Percentiles rank a stretch among this genome's conserved stretches.
Evolutionary conservation across 2,329 filamentous ascomycete genomes (phyloP).

Genomic region (Cladophialophora chaetospira): DNA sequence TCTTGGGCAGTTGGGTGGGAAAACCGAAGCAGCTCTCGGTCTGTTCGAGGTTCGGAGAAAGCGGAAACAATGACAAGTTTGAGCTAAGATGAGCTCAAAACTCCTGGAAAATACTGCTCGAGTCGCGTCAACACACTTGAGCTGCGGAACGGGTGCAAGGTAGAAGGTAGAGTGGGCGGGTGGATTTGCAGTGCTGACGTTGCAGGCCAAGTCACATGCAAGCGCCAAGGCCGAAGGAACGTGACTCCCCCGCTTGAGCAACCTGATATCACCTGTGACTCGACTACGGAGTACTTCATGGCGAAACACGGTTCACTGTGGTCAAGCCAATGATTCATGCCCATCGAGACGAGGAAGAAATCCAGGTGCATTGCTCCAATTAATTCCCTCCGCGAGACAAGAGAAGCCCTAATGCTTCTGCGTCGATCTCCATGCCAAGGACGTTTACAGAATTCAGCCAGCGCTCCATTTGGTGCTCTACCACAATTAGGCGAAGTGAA

Average conservation of each 20-base stretch:
- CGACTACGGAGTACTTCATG: no score
- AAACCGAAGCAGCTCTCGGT: background rate
- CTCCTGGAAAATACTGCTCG: no score
- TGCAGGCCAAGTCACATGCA: background rate
- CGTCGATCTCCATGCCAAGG: background rate
- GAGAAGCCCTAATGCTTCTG: background rate
- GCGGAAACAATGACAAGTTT: background rate
- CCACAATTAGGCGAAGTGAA: conserved; percentile 7
- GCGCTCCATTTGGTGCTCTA: background rate
- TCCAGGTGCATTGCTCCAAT: no score
- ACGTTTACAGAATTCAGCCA: background rate
- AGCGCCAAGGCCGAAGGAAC: conserved; percentile 4
- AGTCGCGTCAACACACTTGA: background rate
- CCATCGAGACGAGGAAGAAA: no score
- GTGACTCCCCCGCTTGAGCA: background rate
- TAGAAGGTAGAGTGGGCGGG: background rate
- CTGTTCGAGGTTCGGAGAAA: background rate
- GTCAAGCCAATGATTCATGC: no score
- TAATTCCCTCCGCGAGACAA: conserved; percentile 5
- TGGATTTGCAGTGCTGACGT: conserved; percentile 15
- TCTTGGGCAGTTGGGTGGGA: no score
- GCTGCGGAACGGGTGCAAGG: background rate
- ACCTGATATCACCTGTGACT: background rate
- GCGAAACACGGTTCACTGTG: no score
- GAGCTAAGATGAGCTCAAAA: background rate